phyloP scores from a whole-genome alignment of 2,329 filamentous ascomycete species.

The Penicillium decumbens region DNA sequence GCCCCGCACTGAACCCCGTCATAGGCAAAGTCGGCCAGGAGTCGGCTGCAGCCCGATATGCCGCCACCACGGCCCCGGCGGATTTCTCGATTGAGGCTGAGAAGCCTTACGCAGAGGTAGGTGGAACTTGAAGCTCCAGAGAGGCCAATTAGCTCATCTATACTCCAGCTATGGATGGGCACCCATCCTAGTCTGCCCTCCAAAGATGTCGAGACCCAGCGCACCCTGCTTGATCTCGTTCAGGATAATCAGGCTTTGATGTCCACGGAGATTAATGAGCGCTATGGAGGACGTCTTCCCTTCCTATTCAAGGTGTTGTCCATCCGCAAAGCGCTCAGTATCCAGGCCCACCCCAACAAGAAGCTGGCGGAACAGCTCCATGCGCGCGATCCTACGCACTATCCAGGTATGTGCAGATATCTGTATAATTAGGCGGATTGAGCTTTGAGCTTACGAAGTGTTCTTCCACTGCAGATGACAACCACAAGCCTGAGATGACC shows the following conservation, averaged over 20 bases:
- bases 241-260: constrained; percentile 81
- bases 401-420: constrained; percentile 55
- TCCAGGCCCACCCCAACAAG: constrained; percentile 96
- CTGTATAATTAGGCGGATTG: not conserved
- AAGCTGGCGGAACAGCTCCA: constrained; percentile 86
- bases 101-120: constrained; percentile 89
- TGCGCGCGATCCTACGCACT: constrained; percentile 81
- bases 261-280: constrained; percentile 64
- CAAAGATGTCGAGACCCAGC: constrained; percentile 77
- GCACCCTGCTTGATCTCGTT: constrained; percentile 80
- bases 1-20: constrained; percentile 28
- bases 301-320: constrained; percentile 98
- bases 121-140: not conserved
- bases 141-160: constrained; percentile 7
- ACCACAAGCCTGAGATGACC: constrained; percentile 99
- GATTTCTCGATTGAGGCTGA: constrained; percentile 75
- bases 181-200: constrained; percentile 95
- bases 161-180: constrained; percentile 87
- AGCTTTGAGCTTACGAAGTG: not conserved
- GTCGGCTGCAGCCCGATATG: constrained; percentile 85
- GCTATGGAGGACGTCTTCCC: constrained; percentile 77
- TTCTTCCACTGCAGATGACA: constrained; percentile 65
- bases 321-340: constrained; percentile 91
- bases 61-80: constrained; percentile 71
- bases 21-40: constrained; percentile 77